These are phyloP conservation scores for Leccinum subgranulosum DNA, from an alignment of 768 basidiomycete genomes.

Conservation along the genomic window DNA sequence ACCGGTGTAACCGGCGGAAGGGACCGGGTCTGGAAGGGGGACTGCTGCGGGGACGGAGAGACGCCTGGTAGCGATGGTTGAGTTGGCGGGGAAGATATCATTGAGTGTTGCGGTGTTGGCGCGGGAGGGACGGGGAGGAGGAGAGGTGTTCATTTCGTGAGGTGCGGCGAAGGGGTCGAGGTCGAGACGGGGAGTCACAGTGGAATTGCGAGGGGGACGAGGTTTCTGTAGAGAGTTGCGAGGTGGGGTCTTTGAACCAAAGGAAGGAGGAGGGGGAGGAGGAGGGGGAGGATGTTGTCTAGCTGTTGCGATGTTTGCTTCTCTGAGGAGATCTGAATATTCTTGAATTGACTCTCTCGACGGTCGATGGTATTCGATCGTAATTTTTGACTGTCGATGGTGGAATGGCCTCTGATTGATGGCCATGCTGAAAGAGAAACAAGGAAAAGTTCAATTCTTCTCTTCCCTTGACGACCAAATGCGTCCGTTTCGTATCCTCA, in stretches of 20 bases:
- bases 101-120: conserved; percentile 80
- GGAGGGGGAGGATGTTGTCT: conserved; percentile 10
- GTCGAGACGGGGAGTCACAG: conserved; percentile 36
- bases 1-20: conserved; percentile 23
- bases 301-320: conserved; percentile 41
- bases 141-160: conserved; percentile 34
- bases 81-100: conserved; percentile 59
- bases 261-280: conserved; percentile 39
- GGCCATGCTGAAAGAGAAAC: not conserved
- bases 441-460: not conserved
- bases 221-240: conserved; percentile 67
- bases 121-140: conserved; percentile 78
- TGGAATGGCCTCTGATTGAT: conserved; percentile 47
- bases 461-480: not conserved
- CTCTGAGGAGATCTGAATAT: conserved; percentile 68
- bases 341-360: conserved; percentile 75
- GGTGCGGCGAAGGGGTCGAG: conserved; percentile 57
- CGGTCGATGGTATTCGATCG: conserved; percentile 74
- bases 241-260: conserved; percentile 28
- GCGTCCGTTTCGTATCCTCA: not conserved
- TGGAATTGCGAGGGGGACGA: conserved; percentile 47
- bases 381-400: conserved; percentile 56
- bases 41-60: conserved; percentile 45
- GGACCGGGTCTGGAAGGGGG: conserved; percentile 17
- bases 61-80: conserved; percentile 44